Percentiles rank a stretch among this genome's conserved stretches.
Conservation (phyloP, 2,329 filamentous ascomycete genomes). For the Drechslerella dactyloides region DNA sequence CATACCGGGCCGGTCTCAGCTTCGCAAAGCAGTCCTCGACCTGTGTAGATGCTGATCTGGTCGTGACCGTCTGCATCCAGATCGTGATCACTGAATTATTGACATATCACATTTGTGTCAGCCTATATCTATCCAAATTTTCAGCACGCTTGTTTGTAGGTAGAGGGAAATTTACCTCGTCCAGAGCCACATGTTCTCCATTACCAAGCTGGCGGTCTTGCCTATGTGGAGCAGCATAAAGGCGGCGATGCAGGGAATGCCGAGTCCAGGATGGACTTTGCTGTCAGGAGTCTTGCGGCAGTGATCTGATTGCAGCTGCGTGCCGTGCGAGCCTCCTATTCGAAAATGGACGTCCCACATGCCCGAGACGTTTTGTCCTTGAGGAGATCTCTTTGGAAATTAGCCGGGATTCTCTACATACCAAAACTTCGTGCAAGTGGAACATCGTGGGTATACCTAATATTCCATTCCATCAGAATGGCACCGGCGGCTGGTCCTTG, state of each 20-base stretch:
- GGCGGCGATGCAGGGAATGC: constrained; percentile 58
- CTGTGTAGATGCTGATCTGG: constrained; percentile 60
- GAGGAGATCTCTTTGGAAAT: constrained; percentile 63
- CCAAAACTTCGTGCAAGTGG: constrained; percentile 60
- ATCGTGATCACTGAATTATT: constrained; percentile 62
- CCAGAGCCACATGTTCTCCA: constrained; percentile 63
- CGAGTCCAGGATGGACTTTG: constrained; percentile 51
- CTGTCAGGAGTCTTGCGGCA: constrained; percentile 64
- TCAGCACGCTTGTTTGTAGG: too few species aligned
- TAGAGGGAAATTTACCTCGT: constrained; percentile 54
- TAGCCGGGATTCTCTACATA: constrained; percentile 67
- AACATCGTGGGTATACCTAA: constrained; percentile 56
- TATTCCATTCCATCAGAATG: constrained; percentile 74
- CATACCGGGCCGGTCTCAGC: constrained; percentile 61
- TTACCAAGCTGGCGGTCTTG: constrained; percentile 57
- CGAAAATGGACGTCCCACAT: constrained; percentile 94
- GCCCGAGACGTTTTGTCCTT: constrained; percentile 60
- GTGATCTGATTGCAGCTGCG: constrained; percentile 57
- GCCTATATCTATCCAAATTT: too few species aligned
- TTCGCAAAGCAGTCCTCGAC: constrained; percentile 62
- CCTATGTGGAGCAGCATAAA: constrained; percentile 60
- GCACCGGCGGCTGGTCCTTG: constrained; percentile 67
- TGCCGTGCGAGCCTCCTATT: constrained; percentile 74
- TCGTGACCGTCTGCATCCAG: constrained; percentile 60
- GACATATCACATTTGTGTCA: not conserved